A percentile compares a stretch with the other conserved stretches of the same genome.
phyloP scores from a whole-genome alignment of 371 early-diverging fungal species.

The Rhizomucor miehei region DNA sequence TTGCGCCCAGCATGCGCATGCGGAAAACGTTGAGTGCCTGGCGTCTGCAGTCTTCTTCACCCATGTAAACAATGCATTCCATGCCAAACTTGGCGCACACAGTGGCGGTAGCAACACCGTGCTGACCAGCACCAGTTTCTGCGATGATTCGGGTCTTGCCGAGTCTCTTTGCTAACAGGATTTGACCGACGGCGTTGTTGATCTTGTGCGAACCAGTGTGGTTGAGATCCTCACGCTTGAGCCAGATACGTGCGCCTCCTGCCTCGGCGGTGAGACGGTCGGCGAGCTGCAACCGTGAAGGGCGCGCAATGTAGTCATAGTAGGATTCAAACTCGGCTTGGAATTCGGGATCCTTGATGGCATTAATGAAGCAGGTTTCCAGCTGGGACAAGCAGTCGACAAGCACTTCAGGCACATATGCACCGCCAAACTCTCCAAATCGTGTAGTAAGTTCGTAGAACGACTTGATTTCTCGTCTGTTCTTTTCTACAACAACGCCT shows the following conservation, averaged over 20 bases:
- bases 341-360: constrained; percentile 83
- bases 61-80: constrained; percentile 96
- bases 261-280: constrained; percentile 77
- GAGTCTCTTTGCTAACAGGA: constrained; percentile 88
- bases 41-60: constrained; percentile 91
- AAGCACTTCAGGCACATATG: constrained; percentile 94
- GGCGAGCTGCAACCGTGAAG: constrained; percentile 85
- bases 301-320: constrained; percentile 91
- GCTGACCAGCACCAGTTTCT: constrained; percentile 98
- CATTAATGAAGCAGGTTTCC: constrained; percentile 77
- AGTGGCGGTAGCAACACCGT: constrained; percentile 97
- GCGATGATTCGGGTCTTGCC: constrained; percentile 97
- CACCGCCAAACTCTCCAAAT: constrained; percentile 96
- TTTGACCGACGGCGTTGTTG: constrained; percentile 96
- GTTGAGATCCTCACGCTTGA: constrained; percentile 98
- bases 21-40: constrained; percentile 96
- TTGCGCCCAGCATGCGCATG: constrained; percentile 92
- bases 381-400: constrained; percentile 91
- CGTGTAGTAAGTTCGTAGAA: constrained; percentile 65
- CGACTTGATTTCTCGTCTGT: constrained; percentile 24
- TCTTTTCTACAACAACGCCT: constrained; percentile 11
- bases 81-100: constrained; percentile 97
- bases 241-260: constrained; percentile 91
- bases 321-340: constrained; percentile 86
- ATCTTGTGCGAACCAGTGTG: constrained; percentile 99